Evolutionary conservation across 768 basidiomycete species (phyloP), one percentile per base, ranked within the genome.

Genomic region (Mycena olivaceomarginata): DNA sequence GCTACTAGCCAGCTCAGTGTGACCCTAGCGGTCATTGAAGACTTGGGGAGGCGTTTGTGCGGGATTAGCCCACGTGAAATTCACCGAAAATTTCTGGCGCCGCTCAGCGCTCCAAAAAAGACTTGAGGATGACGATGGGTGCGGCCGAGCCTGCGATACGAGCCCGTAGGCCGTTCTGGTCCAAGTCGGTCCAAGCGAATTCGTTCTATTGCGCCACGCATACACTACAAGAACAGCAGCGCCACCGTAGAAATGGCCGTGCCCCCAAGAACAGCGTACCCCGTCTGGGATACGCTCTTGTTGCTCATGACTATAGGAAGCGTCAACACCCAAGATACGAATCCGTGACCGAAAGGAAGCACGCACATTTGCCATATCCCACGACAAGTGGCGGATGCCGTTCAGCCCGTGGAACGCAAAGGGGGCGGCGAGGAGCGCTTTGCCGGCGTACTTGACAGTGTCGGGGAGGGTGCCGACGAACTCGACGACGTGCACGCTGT

Each of bases 331-430:
- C n/a, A 71, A 12, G 66, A 18, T 57, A 12, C 57, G 10, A 74
- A 73, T 31, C 15, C 39, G 12, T n/a, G 7, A 41, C 39, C 13
- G 8, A 70, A 65, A 37, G 68, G 76, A 39, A n/a, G 70, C 74
- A 92, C 97, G 80, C 81, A 99, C 98, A 94, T 89, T 94, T 95
- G 74, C 94, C 83, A 91, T 85, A 86, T 99, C 98, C 98, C 98
- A 99, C 45, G 86, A 85, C 81, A 99, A 87, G 89, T 99, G 98
- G 56, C 98, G 92, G 76, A 99, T 77, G 5, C 98, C 98, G 85
- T 99, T 99, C 85, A 93, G 89, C 10, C 92, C 91, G 87, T 99
- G 98, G 92, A 94, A 99, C 18, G 96, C 92, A 85, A 98, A 98
- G 1, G 98, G 96, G 5, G 92, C 90, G 15, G 97, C 97, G 60